Conservation (phyloP, 306 rosid species). For the Acacia crassicarpa region DNA sequence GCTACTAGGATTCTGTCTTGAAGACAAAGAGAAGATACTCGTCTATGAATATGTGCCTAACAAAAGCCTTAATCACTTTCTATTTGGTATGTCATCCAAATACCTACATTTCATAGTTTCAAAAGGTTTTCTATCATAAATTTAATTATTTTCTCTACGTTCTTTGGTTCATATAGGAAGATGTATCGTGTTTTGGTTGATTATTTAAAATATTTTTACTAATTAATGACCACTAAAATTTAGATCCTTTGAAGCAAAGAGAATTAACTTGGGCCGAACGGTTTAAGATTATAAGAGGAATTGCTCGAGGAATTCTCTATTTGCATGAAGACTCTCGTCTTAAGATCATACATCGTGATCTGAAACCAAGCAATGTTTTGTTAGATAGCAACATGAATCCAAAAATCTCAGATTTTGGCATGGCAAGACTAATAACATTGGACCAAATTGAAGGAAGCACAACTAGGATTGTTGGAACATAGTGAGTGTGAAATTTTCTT, state of each 20-base stretch:
- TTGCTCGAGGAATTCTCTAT: slow-evolving; percentile 64
- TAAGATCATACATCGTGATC: slow-evolving; percentile 66
- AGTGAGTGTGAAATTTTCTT: slow-evolving; percentile 39
- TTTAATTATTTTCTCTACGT: not conserved
- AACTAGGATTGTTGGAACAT: slow-evolving; percentile 59
- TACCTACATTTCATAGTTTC: too few species aligned
- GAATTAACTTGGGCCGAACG: slow-evolving; percentile 50
- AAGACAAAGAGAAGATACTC: slow-evolving; percentile 58
- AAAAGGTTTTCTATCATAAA: not conserved
- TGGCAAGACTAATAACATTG: slow-evolving; percentile 51
- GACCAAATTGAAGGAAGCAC: slow-evolving; percentile 57
- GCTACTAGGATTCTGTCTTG: slow-evolving; percentile 60
- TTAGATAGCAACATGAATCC: slow-evolving; percentile 53
- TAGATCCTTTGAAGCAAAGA: slow-evolving; percentile 36
- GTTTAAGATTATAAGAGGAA: slow-evolving; percentile 45
- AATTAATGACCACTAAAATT: not conserved
- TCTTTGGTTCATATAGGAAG: not conserved
- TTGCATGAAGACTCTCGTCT: slow-evolving; percentile 75
- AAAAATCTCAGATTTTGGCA: slow-evolving; percentile 76
- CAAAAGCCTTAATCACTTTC: slow-evolving; percentile 56
- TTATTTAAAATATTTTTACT: not conserved
- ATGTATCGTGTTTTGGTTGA: not conserved
- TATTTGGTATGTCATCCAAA: slow-evolving; percentile 50
- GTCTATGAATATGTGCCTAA: slow-evolving; percentile 70
- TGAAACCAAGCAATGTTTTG: slow-evolving; percentile 67